Evolutionary conservation across 2,329 filamentous ascomycete species (phyloP).

Genomic region (Teratosphaeria gauchensis): DNA sequence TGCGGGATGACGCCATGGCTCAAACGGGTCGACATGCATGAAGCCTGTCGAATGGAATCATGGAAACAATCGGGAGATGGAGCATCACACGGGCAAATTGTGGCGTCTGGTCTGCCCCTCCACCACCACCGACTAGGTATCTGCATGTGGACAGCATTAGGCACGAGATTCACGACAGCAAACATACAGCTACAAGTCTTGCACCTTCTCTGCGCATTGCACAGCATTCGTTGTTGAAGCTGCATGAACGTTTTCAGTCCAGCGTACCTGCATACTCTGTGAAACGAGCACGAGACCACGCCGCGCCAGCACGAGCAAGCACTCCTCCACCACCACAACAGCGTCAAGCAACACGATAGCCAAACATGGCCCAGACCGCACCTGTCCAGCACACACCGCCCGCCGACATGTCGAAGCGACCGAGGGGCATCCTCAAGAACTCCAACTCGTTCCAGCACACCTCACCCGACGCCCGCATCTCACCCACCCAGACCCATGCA

Average conservation of each 20-base stretch:
- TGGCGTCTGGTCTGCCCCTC: background rate
- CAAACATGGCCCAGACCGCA: conserved; percentile 21
- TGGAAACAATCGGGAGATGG: background rate
- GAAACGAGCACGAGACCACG: background rate
- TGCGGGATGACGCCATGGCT: background rate
- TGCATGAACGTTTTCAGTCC: background rate
- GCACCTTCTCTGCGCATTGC: background rate
- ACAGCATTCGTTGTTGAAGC: background rate
- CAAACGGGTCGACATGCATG: background rate
- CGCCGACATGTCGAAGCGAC: conserved; percentile 30
- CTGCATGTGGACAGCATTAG: background rate
- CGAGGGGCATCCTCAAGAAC: conserved; percentile 81
- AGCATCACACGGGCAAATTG: background rate
- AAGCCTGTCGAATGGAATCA: background rate
- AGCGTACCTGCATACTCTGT: background rate
- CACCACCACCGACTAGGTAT: background rate
- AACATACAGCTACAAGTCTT: background rate
- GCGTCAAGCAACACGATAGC: background rate
- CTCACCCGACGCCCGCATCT: conserved; percentile 36
- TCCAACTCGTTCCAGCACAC: conserved; percentile 55
- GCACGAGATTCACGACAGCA: background rate
- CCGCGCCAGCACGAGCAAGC: background rate
- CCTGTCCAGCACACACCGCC: conserved; percentile 16
- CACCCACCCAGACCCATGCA: conserved; percentile 33
- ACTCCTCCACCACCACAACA: background rate